Evolutionary conservation across 371 early-diverging fungal genomes (phyloP).

Genomic region (Apophysomyces variabilis): DNA sequence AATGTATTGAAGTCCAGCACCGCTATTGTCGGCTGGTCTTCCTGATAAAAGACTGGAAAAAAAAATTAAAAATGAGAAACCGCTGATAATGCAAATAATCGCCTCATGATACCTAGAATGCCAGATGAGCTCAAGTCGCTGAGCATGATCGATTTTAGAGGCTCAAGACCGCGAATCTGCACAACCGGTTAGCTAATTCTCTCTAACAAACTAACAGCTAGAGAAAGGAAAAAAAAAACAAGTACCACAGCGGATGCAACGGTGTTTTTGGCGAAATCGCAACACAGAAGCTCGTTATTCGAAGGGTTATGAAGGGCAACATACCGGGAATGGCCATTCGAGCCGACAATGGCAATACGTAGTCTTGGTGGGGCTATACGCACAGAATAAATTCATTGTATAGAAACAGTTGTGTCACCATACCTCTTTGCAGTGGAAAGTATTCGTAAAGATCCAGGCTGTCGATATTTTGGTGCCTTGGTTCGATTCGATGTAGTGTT

Average conservation of each 20-base stretch:
- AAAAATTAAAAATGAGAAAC: background rate
- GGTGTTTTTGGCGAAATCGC: slow-evolving; percentile 63
- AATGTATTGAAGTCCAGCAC: slow-evolving; percentile 67
- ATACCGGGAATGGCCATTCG: slow-evolving; percentile 42
- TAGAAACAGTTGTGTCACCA: slow-evolving; percentile 7
- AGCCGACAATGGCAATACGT: slow-evolving; percentile 54
- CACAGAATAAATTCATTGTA: background rate
- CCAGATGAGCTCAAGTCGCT: slow-evolving; percentile 47
- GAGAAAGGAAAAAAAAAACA: too few relatives aligned
- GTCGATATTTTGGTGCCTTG: slow-evolving; percentile 56
- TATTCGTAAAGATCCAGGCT: slow-evolving; percentile 81
- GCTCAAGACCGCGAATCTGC: slow-evolving; percentile 55
- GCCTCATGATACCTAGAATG: slow-evolving; percentile 30
- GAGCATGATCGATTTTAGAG: slow-evolving; percentile 63
- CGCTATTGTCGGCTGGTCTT: slow-evolving; percentile 55
- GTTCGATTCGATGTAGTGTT: slow-evolving; percentile 67
- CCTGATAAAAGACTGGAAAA: slow-evolving; percentile 65
- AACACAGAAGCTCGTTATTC: slow-evolving; percentile 66
- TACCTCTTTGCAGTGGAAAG: slow-evolving; percentile 68
- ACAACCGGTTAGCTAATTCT: background rate
- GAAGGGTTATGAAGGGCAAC: slow-evolving; percentile 72
- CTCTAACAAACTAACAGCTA: too few relatives aligned
- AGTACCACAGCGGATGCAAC: slow-evolving; percentile 56
- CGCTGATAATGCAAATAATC: background rate
- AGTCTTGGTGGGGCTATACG: slow-evolving; percentile 61